Base-by-base conservation (phyloP, 805 yeast species). In the Metschnikowia rubicola region DNA sequence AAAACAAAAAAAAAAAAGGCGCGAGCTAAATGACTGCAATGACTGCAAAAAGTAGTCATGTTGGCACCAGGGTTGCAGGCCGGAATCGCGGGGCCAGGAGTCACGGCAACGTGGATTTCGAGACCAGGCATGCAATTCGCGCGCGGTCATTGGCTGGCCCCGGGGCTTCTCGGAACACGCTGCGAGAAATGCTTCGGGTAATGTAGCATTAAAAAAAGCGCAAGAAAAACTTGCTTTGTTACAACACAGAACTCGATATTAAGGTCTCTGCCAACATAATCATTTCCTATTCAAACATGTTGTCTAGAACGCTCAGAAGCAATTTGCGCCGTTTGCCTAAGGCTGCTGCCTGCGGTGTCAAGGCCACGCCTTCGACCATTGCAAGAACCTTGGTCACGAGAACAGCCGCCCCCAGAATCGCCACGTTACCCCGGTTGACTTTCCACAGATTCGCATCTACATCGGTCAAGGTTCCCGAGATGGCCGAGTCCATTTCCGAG, bases 401-500 rank as follows among this genome's bases (percentile, higher is more conserved):
- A 36, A 34, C 48, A 32, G 35, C 37, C 30, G 29, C 37, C 19
- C 44, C 44, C 9, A 43, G 38, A 35, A 30, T 47, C 19, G 50
- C 50, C 42, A 21, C 51, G 28, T 26, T 50, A 48, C 53, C 53
- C 9, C 29, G 57, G 43, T 39, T 67, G 55, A 48, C 56, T 15
- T 66, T 67, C 57, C 59, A 55, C 52, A 66, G 77, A 60, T 66
- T 65, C 39, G 74, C 72, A 34, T 67, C 74, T 21, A 66, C 65
- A 36, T 56, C 71, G 41, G 96, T 92, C 44, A 88, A 90, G 68
- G 98, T 94, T 19, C 99, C 99, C 41, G 95, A 88, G 55, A 90
- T 94, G 97, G 98, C 99, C 37, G 99, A 94, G 73, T 91, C 97
- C 42, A 85, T 94, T 64, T 88, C 97, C 36, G 99, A 94, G 70